Evolutionary conservation across 345 rosid species (phyloP).

Genomic region (Lepidium aucheri): DNA sequence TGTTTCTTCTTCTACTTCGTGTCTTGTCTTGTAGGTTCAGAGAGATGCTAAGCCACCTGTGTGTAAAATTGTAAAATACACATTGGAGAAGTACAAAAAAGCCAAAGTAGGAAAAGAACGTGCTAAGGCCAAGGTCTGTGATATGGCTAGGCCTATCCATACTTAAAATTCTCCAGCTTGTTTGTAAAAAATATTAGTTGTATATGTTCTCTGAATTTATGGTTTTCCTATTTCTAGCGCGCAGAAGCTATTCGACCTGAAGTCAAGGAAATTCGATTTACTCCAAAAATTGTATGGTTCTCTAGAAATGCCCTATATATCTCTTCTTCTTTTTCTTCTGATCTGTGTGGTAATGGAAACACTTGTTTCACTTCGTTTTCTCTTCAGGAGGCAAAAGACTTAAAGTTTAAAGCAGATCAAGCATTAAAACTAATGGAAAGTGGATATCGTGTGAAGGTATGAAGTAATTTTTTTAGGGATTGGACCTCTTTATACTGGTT

Average conservation of each 20-base stretch:
- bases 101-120: slow-evolving; percentile 28
- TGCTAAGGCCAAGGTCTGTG: slow-evolving; percentile 29
- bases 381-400: slow-evolving; percentile 72
- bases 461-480: slow-evolving; percentile 26
- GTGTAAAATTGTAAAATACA: slow-evolving; percentile 28
- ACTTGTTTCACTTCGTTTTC: neutral
- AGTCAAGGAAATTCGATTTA: slow-evolving; percentile 71
- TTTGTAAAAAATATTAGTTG: neutral
- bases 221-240: slow-evolving; percentile 11
- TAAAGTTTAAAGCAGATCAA: slow-evolving; percentile 59
- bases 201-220: slow-evolving; percentile 3
- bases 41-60: slow-evolving; percentile 28
- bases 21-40: slow-evolving; percentile 20
- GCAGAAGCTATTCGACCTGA: slow-evolving; percentile 25
- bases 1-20: no score
- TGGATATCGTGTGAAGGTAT: slow-evolving; percentile 96
- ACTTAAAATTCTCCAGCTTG: neutral
- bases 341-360: neutral
- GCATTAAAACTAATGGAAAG: slow-evolving; percentile 59
- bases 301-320: neutral
- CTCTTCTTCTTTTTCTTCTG: neutral
- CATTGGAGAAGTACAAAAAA: slow-evolving; percentile 23
- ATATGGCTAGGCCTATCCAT: slow-evolving; percentile 3
- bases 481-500: neutral
- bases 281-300: slow-evolving; percentile 64